A percentile compares a stretch with the other conserved stretches of the same genome.
These are phyloP conservation scores for Pelargonium myrrhifolium DNA, from an alignment of 441 rosid genomes.

Conservation along the genomic window DNA sequence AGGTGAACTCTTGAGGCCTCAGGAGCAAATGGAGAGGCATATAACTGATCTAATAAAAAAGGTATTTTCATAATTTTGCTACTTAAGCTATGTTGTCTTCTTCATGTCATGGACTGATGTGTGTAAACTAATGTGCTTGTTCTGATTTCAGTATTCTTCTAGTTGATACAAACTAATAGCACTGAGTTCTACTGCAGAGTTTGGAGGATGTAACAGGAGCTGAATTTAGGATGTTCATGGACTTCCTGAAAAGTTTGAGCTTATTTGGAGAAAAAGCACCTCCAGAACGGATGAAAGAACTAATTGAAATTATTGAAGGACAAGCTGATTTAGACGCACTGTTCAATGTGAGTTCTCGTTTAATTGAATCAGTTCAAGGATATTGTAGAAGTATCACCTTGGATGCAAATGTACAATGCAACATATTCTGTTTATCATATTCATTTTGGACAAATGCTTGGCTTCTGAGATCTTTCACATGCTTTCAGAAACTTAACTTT, in stretches of 20 bases:
- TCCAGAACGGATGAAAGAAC: constrained; percentile 90
- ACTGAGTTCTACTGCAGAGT: constrained; percentile 45
- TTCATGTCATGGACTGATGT: background rate
- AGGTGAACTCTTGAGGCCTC: constrained; percentile 81
- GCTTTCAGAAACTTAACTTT: background rate
- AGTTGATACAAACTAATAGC: constrained; percentile 9
- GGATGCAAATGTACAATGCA: background rate
- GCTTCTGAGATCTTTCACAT: background rate
- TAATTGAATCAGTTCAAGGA: background rate
- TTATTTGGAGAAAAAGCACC: constrained; percentile 93
- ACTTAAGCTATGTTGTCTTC: background rate
- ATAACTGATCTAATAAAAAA: constrained; percentile 82
- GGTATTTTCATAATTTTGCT: constrained; percentile 29
- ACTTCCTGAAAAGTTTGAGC: constrained; percentile 77
- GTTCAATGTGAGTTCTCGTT: constrained; percentile 54
- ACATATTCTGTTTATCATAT: background rate
- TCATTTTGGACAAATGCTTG: background rate
- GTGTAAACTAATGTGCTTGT: background rate
- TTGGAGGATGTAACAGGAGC: constrained; percentile 90
- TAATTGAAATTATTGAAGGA: constrained; percentile 73
- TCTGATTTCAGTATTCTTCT: background rate
- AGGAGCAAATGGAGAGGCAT: constrained; percentile 91
- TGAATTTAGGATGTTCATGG: constrained; percentile 97
- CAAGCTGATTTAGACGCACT: constrained; percentile 93
- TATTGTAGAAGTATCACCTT: background rate